Conservation (phyloP, 352 stramenopile species). For the Pythium phragmiticola region DNA sequence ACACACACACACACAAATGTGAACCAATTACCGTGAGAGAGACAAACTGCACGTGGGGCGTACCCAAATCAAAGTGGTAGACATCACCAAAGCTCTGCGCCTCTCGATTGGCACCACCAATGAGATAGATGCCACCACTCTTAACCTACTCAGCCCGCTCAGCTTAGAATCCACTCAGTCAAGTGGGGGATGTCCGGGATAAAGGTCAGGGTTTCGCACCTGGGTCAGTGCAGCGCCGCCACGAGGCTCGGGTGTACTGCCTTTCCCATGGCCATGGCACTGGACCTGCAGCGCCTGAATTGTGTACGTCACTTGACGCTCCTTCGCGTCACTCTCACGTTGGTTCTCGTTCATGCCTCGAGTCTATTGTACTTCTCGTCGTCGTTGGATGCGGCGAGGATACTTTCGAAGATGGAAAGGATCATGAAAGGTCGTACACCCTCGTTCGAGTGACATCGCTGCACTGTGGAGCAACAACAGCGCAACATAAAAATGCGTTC, state of each 20-base stretch:
- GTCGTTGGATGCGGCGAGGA: no score
- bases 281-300: not conserved
- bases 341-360: slow-evolving; percentile 1
- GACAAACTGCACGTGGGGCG: not conserved
- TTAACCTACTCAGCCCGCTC: slow-evolving; percentile 15
- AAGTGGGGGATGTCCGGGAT: no score
- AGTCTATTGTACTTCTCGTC: not conserved
- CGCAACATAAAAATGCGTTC: not conserved
- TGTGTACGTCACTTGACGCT: not conserved
- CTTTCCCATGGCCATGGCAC: not conserved
- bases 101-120: slow-evolving; percentile 59
- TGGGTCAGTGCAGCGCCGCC: slow-evolving; percentile 59
- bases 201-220: slow-evolving; percentile 23
- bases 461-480: not conserved
- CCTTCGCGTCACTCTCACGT: not conserved
- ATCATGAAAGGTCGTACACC: slow-evolving; percentile 3
- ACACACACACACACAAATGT: not conserved
- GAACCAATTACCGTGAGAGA: no score
- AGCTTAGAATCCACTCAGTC: no score
- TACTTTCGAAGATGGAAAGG: not conserved
- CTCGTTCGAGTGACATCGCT: not conserved
- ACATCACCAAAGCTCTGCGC: slow-evolving; percentile 55
- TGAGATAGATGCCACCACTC: slow-evolving; percentile 47
- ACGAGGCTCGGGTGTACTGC: slow-evolving; percentile 24
- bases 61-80: slow-evolving; percentile 53